Base-by-base conservation (phyloP, 2,329 filamentous ascomycete genomes). In the Fusarium clavum region DNA sequence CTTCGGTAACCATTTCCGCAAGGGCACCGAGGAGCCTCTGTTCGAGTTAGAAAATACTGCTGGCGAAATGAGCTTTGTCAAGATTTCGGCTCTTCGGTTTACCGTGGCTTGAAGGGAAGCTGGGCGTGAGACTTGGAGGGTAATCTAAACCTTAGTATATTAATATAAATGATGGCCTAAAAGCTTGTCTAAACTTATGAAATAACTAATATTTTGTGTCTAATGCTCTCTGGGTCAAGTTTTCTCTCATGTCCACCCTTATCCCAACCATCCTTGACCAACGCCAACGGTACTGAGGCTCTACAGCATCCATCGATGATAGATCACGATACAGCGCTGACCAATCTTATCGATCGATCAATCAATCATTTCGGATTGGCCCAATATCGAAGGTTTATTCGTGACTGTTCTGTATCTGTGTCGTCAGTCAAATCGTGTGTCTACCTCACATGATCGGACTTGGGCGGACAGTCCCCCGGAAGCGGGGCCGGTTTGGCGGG, bases 361-460 rank as follows among this genome's bases (percentile, higher is more conserved):
- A 18, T 32, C 27, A 32, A n/a, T 5, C 32, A 38, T n/a, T 4
- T 3, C 14, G 8, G 13, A 22, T 44, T 3, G 14, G 4, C 6
- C 22, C 9, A 5, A 38, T n/a, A 44, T 44, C 20, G 22, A 10
- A 18, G 16, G 9, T 16, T 18, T 16, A 24, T 44, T 16, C 16
- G 9, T 24, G 41, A 10, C 32, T 38, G 6, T 9, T 49, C 8
- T 25, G 10, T n/a, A 32, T 30, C 45, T 22, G 13, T 12, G 22
- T 59, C n/a, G 2, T 29, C 34, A 29, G 16, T 20, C 27, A 11
- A 6, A 24, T 38, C n/a, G 6, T n/a, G 20, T 13, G 10, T 4
- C 12, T 51, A 8, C 34, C 32, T 64, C 59, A 64, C 59, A 64
- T 64, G 61, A 64, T 64, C 61, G 51, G 44, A n/a, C 10, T 7